A percentile compares a stretch with the other conserved stretches of the same genome.
phyloP scores from a whole-genome alignment of 2,329 filamentous ascomycete species.

The Hypoxylon sp. region DNA sequence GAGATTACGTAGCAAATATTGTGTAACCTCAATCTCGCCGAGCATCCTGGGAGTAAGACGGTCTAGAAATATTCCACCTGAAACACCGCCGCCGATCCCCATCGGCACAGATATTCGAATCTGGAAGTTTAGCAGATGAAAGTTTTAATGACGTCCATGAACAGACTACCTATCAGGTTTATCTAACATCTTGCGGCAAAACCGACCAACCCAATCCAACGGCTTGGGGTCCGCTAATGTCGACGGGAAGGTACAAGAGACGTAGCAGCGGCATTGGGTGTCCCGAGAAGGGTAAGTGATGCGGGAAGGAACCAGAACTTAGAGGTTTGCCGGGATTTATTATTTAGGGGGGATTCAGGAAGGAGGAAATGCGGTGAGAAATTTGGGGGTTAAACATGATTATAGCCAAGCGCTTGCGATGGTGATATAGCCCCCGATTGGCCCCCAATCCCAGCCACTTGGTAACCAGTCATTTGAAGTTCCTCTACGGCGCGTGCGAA shows the following conservation, averaged over 20 bases:
- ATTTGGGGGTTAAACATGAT: slow-evolving; percentile 31
- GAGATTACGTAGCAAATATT: slow-evolving; percentile 22
- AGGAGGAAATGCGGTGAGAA: slow-evolving; percentile 3
- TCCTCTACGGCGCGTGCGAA: slow-evolving; percentile 8
- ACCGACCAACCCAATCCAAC: slow-evolving; percentile 22
- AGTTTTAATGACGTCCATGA: slow-evolving; percentile 10
- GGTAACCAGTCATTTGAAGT: slow-evolving; percentile 19
- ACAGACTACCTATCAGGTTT: slow-evolving; percentile 13
- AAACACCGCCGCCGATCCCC: slow-evolving; percentile 16
- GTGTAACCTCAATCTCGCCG: not conserved
- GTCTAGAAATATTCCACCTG: slow-evolving; percentile 21
- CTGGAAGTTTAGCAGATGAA: slow-evolving; percentile 29
- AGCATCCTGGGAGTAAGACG: slow-evolving; percentile 5
- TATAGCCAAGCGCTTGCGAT: slow-evolving; percentile 21
- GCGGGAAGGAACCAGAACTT: slow-evolving; percentile 10
- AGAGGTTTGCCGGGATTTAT: slow-evolving; percentile 8
- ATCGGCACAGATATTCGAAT: slow-evolving; percentile 26
- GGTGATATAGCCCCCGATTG: slow-evolving; percentile 31
- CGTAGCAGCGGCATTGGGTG: slow-evolving; percentile 27
- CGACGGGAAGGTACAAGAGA: slow-evolving; percentile 17
- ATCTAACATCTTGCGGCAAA: not conserved
- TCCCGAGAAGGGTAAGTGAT: slow-evolving; percentile 9
- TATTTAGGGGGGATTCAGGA: slow-evolving; percentile 6
- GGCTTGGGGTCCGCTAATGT: slow-evolving; percentile 34
- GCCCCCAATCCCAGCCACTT: slow-evolving; percentile 27